phyloP scores from a whole-genome alignment of 2,329 filamentous ascomycete species.

The Verticillium dahliae region DNA sequence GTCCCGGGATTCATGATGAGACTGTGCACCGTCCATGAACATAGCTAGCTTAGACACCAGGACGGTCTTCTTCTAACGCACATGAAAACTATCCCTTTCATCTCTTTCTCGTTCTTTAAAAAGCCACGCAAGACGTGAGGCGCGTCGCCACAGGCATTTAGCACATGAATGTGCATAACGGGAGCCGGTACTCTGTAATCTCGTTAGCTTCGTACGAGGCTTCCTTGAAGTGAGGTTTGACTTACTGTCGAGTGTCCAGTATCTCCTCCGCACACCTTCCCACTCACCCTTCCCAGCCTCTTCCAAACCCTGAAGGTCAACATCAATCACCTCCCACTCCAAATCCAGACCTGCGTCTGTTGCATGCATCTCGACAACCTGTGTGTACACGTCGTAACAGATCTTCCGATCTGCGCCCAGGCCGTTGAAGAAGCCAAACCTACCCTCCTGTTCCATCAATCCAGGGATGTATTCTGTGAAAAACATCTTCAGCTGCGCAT shows the following conservation, averaged over 20 bases:
- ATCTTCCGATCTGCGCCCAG: slow-evolving; percentile 87
- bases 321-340: slow-evolving; percentile 72
- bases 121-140: no score
- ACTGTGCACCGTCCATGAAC: neutral
- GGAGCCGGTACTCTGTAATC: slow-evolving; percentile 59
- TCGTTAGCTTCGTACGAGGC: neutral
- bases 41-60: neutral
- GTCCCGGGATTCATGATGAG: slow-evolving; percentile 9
- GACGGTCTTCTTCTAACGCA: no score
- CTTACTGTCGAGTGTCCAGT: slow-evolving; percentile 78
- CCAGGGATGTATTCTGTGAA: slow-evolving; percentile 83
- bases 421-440: slow-evolving; percentile 85
- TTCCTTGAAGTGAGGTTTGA: slow-evolving; percentile 10
- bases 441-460: slow-evolving; percentile 63
- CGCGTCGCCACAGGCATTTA: slow-evolving; percentile 23
- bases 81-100: no score
- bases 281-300: slow-evolving; percentile 68
- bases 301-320: slow-evolving; percentile 61
- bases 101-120: neutral
- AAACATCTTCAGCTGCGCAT: slow-evolving; percentile 75
- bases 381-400: slow-evolving; percentile 94
- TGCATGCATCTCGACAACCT: slow-evolving; percentile 85
- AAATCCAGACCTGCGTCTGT: slow-evolving; percentile 85
- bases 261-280: slow-evolving; percentile 80
- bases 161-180: slow-evolving; percentile 67